phyloP scores from a whole-genome alignment of 2,329 filamentous ascomycete species.

The Ophiostoma angusticollis region DNA sequence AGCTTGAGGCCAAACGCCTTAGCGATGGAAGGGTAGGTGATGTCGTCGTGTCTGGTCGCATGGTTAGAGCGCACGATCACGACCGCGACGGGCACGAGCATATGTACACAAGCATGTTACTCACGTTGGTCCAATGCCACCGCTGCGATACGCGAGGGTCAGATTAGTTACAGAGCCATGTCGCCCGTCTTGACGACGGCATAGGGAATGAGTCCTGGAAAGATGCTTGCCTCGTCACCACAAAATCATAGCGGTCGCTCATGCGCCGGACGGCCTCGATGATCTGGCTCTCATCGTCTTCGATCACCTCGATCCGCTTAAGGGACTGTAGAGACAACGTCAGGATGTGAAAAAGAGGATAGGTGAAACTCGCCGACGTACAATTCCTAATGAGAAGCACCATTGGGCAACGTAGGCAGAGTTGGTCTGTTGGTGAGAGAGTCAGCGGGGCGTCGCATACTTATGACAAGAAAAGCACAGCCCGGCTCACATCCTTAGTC shows the following conservation, averaged over 20 bases:
- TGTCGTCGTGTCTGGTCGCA: constrained; percentile 95
- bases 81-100: constrained; percentile 15
- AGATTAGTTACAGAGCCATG: too few species aligned
- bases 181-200: too few species aligned
- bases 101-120: constrained; percentile 23
- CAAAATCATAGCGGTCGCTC: constrained; percentile 82
- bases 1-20: constrained; percentile 73
- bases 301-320: constrained; percentile 86
- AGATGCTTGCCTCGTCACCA: constrained; percentile 74
- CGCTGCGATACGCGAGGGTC: constrained; percentile 41
- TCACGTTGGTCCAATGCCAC: constrained; percentile 90
- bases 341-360: background rate
- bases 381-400: constrained; percentile 50
- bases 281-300: constrained; percentile 84
- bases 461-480: too few species aligned
- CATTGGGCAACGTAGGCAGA: constrained; percentile 52
- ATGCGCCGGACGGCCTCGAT: constrained; percentile 76
- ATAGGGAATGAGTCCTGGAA: too few species aligned
- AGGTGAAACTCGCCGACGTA: constrained; percentile 21
- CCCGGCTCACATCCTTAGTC: constrained; percentile 14
- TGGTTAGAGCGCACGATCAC: too few species aligned
- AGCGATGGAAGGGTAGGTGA: constrained; percentile 89
- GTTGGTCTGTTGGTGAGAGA: constrained; percentile 39
- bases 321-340: too few species aligned
- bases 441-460: too few species aligned